A percentile compares a stretch with the other conserved stretches of the same genome.
phyloP scores from a whole-genome alignment of 495 filamentous ascomycete genomes.

The Tuber melanosporum region DNA sequence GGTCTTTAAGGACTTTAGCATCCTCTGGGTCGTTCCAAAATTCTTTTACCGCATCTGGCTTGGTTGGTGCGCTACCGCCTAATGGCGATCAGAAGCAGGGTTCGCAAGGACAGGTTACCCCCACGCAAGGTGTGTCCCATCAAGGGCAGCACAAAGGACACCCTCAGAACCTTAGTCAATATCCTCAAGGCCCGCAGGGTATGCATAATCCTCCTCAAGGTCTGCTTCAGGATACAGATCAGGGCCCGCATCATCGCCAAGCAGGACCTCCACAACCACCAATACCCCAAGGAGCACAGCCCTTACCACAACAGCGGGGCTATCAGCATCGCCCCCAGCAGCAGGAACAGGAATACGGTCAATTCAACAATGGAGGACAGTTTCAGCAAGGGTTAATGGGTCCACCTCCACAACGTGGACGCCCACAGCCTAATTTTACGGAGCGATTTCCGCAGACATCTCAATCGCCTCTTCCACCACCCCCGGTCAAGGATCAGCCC shows the following conservation, averaged over 20 bases:
- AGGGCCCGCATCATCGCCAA: neutral
- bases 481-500: conserved; percentile 6
- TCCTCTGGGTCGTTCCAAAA: neutral
- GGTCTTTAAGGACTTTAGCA: neutral
- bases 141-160: neutral
- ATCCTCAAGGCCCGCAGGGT: neutral
- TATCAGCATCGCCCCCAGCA: neutral
- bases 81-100: neutral
- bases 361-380: neutral
- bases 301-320: neutral
- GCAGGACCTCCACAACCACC: neutral
- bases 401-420: neutral
- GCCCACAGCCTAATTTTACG: neutral
- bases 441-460: neutral
- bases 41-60: neutral
- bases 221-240: neutral
- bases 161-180: neutral
- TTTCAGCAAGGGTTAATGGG: neutral
- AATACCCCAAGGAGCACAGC: neutral
- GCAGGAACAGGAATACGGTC: neutral
- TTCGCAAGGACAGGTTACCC: neutral
- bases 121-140: neutral
- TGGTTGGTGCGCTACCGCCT: neutral
- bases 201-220: neutral
- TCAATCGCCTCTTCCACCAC: neutral